These are phyloP conservation scores for Pyrenochaeta sp. DNA, from an alignment of 2,329 filamentous ascomycete genomes.

Conservation along the genomic window DNA sequence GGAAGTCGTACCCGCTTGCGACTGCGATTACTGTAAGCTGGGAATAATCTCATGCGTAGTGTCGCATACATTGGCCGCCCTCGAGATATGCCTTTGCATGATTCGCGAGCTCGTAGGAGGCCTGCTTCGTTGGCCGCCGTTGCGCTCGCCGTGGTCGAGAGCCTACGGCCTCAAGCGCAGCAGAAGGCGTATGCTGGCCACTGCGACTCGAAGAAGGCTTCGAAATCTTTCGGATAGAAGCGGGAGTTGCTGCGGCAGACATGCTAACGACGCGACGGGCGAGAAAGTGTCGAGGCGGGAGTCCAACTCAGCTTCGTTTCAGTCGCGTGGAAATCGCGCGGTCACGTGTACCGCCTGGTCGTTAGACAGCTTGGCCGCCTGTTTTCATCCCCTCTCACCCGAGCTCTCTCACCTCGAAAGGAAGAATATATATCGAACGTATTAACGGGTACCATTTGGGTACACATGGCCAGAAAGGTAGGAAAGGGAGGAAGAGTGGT, in stretches of 20 bases:
- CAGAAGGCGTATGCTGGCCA: slow-evolving; percentile 5
- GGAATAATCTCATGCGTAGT: neutral
- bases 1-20: slow-evolving; percentile 44
- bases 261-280: neutral
- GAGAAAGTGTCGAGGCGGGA: neutral
- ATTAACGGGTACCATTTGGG: too few relatives aligned
- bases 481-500: too few relatives aligned
- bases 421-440: too few relatives aligned
- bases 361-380: too few relatives aligned
- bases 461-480: too few relatives aligned
- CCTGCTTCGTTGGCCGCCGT: slow-evolving; percentile 41
- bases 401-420: too few relatives aligned
- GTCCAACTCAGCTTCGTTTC: neutral
- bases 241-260: neutral
- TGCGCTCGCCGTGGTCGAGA: slow-evolving; percentile 35
- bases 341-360: slow-evolving; percentile 9
- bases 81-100: slow-evolving; percentile 50
- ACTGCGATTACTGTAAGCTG: slow-evolving; percentile 30
- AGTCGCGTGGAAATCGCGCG: slow-evolving; percentile 10
- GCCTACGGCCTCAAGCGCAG: slow-evolving; percentile 34
- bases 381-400: too few relatives aligned
- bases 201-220: neutral
- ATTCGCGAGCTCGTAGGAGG: slow-evolving; percentile 46
- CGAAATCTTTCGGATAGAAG: neutral
- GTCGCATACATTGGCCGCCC: slow-evolving; percentile 39